A percentile compares a stretch with the other conserved stretches of the same genome.
Evolutionary conservation across 129 eudicot species (phyloP).

Genomic region (Erigeron canadensis): DNA sequence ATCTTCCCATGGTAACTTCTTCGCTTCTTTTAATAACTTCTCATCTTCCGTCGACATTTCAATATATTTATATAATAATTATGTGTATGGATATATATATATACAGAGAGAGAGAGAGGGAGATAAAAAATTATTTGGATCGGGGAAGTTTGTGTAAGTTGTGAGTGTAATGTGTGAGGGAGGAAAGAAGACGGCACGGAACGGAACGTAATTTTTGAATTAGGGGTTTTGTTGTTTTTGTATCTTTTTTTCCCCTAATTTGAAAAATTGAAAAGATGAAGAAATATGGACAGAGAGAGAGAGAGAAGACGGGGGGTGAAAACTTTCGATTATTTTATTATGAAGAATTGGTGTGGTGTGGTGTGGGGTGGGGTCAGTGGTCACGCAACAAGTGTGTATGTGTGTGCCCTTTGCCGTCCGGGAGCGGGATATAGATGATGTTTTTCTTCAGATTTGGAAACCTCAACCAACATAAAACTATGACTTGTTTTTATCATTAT

Average conservation of each 20-base stretch:
- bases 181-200: no score
- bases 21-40: slow-evolving; percentile 96
- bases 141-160: background rate
- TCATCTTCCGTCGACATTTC: slow-evolving; percentile 85
- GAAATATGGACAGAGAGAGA: background rate
- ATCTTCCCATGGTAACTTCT: slow-evolving; percentile 95
- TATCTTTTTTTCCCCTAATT: background rate
- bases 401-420: background rate
- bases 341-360: no score
- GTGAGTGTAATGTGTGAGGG: background rate
- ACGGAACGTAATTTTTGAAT: background rate
- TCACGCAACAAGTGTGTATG: background rate
- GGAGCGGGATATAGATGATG: background rate
- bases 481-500: no score
- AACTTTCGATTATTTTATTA: no score
- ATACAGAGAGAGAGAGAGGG: no score
- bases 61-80: background rate
- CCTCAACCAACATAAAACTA: background rate
- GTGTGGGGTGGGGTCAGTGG: background rate
- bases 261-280: background rate
- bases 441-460: background rate
- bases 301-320: background rate
- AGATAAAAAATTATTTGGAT: no score
- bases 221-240: background rate
- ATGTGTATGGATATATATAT: background rate